phyloP scores from a whole-genome alignment of 495 filamentous ascomycete species.

The Viridothelium virens region DNA sequence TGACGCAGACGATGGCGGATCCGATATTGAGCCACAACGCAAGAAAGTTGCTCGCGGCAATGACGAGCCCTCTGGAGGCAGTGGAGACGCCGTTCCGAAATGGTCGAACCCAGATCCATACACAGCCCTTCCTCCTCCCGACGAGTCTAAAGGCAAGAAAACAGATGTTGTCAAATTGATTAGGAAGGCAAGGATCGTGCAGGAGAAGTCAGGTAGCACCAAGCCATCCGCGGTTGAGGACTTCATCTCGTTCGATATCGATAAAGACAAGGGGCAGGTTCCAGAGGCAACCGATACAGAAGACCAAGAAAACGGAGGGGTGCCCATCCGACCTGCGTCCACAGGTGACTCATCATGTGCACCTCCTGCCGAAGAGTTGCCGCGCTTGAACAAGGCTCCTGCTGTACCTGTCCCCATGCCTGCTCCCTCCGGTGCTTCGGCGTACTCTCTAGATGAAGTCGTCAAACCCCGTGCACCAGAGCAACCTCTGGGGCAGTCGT shows the following conservation, averaged over 20 bases:
- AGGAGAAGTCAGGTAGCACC: constrained; percentile 39
- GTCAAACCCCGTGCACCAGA: neutral
- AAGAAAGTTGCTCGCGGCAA: constrained; percentile 9
- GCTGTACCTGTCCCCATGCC: neutral
- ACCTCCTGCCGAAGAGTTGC: neutral
- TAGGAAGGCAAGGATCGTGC: constrained; percentile 63
- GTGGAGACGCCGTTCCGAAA: constrained; percentile 50
- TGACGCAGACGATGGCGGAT: constrained; percentile 40
- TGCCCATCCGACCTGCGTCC: neutral
- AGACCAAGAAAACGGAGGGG: constrained; percentile 21
- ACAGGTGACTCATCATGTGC: neutral
- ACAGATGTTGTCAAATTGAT: constrained; percentile 81
- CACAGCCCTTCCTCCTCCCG: constrained; percentile 67
- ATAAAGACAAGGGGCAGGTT: constrained; percentile 37
- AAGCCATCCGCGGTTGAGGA: constrained; percentile 59
- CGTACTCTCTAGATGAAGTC: neutral
- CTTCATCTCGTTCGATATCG: constrained; percentile 73
- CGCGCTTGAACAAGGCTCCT: neutral
- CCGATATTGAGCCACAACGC: constrained; percentile 16
- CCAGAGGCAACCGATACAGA: neutral
- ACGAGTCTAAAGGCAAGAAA: constrained; percentile 56
- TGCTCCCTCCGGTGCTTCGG: neutral
- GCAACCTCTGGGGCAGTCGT: neutral
- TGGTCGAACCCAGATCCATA: constrained; percentile 96
- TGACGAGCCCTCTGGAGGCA: constrained; percentile 11